Evolutionary conservation across 1,284 basidiomycete genomes (phyloP), one percentile per base, ranked within the genome.

Genomic region (Marasmius sp.): DNA sequence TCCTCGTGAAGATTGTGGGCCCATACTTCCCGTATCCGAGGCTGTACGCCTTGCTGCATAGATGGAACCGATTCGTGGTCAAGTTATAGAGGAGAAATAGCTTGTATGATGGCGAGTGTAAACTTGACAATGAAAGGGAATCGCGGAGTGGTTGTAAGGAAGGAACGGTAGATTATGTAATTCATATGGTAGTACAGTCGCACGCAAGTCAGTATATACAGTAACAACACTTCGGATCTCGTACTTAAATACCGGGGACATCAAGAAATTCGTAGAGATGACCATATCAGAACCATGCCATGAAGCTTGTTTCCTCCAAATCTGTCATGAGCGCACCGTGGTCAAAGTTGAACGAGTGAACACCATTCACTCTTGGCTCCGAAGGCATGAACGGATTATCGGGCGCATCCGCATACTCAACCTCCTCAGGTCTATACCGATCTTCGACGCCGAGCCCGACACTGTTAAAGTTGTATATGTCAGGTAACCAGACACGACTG

Each of bases 1-100:
- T 98, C 97, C 47, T 83, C 79, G 66, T 98, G 95, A 66, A 99
- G 87, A 76, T 97, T 98, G 51, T 90, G 90, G 11, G 89, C 87
- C 96, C 97, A 99, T 70, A 99, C 96, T 69, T 97, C 95, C 69
- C 88, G 86, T 85, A 94, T 93, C 76, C 87, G 84, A 69, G 87
- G 82, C 86, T 85, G 62, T 36, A 22, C 37, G 47, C 37, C n/a
- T 54, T 34, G 52, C 52, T 37, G 52, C 52, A 54, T 37, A 14
- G 18, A 52, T n/a, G 6, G 38, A 8, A 16, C 14, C n/a, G 12
- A 54, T n/a, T 18, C 36, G 16, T 11, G 20, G 33, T 38, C 18
- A 27, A 20, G 10, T n/a, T n/a, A 18, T 27, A 20, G 48, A 20
- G 48, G 48, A 12, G 20, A 34, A 34, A 11, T 22, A 33, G 34